phyloP scores from a whole-genome alignment of 345 rosid species.

The Viola odorata region DNA sequence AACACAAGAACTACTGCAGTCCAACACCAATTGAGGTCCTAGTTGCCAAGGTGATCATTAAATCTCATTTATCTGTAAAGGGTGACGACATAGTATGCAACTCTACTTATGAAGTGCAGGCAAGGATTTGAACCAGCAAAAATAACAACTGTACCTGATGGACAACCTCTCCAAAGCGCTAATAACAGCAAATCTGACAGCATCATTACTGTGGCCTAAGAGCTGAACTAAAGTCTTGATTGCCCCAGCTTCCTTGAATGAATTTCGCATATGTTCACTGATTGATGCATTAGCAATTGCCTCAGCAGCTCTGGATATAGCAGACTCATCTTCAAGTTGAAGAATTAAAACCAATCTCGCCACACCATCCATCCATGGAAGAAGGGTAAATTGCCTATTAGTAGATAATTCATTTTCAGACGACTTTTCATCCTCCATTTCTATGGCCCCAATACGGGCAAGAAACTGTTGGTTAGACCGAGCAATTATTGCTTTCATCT shows the following conservation, averaged over 20 bases:
- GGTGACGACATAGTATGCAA: neutral
- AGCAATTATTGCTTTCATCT: conserved; percentile 69
- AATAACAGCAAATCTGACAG: conserved; percentile 40
- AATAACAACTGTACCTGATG: conserved; percentile 42
- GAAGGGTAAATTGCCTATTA: conserved; percentile 41
- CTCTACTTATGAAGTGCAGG: neutral
- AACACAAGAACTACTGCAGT: no score
- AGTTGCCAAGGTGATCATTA: neutral
- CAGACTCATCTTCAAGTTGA: conserved; percentile 66
- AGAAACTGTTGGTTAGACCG: conserved; percentile 73
- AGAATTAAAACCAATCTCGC: conserved; percentile 85
- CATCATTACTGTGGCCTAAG: conserved; percentile 50
- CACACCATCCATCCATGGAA: conserved; percentile 77
- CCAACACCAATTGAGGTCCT: no score
- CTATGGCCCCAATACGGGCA: conserved; percentile 77
- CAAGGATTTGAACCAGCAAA: conserved; percentile 7
- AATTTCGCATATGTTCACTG: conserved; percentile 64
- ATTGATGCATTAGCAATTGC: conserved; percentile 73
- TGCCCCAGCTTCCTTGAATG: conserved; percentile 89
- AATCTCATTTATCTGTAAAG: neutral
- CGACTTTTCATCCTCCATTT: conserved; percentile 48
- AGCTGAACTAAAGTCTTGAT: conserved; percentile 63
- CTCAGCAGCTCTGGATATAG: conserved; percentile 66
- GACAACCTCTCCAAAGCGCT: conserved; percentile 70
- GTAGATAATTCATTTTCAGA: conserved; percentile 31